These are phyloP conservation scores for Exophiala spinifera DNA, from an alignment of 2,329 filamentous ascomycete species.

Conservation along the genomic window DNA sequence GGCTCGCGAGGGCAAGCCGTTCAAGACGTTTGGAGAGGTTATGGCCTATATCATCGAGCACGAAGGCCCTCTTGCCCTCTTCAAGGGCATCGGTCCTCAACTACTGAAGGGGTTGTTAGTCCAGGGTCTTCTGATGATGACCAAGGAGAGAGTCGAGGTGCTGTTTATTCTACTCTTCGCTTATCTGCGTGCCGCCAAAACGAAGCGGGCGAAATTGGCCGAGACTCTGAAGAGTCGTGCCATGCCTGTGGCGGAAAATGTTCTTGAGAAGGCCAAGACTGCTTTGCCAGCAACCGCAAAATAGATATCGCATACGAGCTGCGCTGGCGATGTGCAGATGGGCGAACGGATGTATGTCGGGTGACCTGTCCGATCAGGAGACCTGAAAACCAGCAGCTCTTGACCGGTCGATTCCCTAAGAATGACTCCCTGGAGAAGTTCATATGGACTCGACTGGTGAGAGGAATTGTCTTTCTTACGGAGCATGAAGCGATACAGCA, in stretches of 20 bases:
- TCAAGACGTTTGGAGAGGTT: conserved; percentile 89
- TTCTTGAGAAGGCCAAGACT: conserved; percentile 52
- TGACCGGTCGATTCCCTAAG: no score
- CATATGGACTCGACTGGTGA: no score
- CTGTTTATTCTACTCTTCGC: conserved; percentile 82
- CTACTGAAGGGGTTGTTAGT: conserved; percentile 89
- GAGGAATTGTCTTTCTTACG: neutral
- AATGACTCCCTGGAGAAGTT: no score
- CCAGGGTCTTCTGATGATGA: conserved; percentile 98
- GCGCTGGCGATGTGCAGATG: neutral
- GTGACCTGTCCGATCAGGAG: neutral
- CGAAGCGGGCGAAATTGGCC: conserved; percentile 64
- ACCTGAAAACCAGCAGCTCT: neutral
- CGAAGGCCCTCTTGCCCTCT: conserved; percentile 78
- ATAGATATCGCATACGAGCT: conserved; percentile 30
- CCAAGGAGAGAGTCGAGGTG: conserved; percentile 92
- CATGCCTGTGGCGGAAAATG: conserved; percentile 25
- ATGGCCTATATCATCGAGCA: conserved; percentile 91
- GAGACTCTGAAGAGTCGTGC: conserved; percentile 13
- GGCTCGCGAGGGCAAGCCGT: conserved; percentile 79
- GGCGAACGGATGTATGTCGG: neutral
- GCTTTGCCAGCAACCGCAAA: conserved; percentile 48
- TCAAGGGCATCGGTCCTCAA: conserved; percentile 95
- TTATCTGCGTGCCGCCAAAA: conserved; percentile 69
- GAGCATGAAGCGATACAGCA: neutral